Conservation (phyloP, 31 red algal genomes). For the Endocladia muricata region DNA sequence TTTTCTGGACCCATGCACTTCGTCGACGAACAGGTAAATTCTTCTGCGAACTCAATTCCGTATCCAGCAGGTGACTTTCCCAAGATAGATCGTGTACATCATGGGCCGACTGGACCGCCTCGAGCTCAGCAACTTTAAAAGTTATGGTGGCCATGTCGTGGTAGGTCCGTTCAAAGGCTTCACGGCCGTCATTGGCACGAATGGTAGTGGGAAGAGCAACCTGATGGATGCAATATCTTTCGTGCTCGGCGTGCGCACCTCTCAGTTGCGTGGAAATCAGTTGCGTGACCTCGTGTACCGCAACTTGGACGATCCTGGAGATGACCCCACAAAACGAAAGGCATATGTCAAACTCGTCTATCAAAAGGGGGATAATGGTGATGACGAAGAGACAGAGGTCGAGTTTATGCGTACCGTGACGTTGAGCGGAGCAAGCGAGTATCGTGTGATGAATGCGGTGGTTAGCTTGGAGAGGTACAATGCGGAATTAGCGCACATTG, state of each 20-base stretch:
- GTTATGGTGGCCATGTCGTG: slow-evolving; percentile 78
- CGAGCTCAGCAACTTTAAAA: slow-evolving; percentile 97
- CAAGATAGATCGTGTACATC: neutral
- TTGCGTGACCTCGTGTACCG: slow-evolving; percentile 87
- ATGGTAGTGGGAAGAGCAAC: slow-evolving; percentile 97
- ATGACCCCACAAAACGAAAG: slow-evolving; percentile 26
- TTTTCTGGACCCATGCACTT: no score
- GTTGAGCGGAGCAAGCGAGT: slow-evolving; percentile 49
- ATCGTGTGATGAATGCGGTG: slow-evolving; percentile 58
- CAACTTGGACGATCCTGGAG: slow-evolving; percentile 44
- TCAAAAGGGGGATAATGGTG: slow-evolving; percentile 32
- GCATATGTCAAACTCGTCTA: slow-evolving; percentile 77
- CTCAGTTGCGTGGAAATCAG: slow-evolving; percentile 73
- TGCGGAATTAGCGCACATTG: slow-evolving; percentile 56
- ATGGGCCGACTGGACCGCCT: slow-evolving; percentile 87
- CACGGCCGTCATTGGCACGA: slow-evolving; percentile 89
- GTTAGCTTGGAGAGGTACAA: slow-evolving; percentile 78
- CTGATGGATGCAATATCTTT: slow-evolving; percentile 97
- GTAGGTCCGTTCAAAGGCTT: slow-evolving; percentile 91
- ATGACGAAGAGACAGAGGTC: slow-evolving; percentile 21
- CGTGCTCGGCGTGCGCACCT: slow-evolving; percentile 82
- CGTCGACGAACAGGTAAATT: no score
- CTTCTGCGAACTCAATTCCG: no score
- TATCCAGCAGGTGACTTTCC: neutral
- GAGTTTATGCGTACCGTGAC: slow-evolving; percentile 81